Evolutionary conservation across 139 green algal genomes (phyloP).

Genomic region (Pseudopediastrum boryanum): DNA sequence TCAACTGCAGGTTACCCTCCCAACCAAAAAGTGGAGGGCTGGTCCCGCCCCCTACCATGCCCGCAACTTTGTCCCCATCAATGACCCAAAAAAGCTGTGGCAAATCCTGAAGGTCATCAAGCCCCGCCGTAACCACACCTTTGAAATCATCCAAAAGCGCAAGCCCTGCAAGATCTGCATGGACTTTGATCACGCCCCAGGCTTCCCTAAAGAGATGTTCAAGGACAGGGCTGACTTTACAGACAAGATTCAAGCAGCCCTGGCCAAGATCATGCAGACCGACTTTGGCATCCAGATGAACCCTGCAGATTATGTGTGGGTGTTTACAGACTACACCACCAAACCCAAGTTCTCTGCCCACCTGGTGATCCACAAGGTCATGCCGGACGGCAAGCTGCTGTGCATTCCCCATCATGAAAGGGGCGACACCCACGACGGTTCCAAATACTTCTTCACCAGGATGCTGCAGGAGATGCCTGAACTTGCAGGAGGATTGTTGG

Average conservation of each 20-base stretch:
- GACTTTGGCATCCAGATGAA: background rate
- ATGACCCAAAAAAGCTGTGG: too few species aligned
- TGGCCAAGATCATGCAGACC: background rate
- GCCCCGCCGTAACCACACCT: background rate
- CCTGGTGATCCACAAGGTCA: background rate
- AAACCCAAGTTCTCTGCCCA: slow-evolving; percentile 1
- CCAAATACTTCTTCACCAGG: slow-evolving; percentile 1
- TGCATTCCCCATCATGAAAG: background rate
- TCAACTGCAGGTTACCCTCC: too few species aligned
- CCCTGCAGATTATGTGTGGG: background rate
- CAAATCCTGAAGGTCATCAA: too few species aligned
- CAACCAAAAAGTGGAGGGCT: too few species aligned
- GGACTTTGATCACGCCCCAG: background rate
- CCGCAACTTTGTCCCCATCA: too few species aligned
- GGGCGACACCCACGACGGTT: background rate
- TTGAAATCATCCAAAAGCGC: slow-evolving; percentile 1
- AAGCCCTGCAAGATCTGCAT: slow-evolving; percentile 7
- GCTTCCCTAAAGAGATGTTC: slow-evolving; percentile 5
- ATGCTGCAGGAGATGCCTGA: slow-evolving; percentile 6
- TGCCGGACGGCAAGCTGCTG: background rate
- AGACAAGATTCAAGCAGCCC: background rate
- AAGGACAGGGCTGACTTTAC: background rate
- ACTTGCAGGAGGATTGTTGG: background rate
- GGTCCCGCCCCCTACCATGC: too few species aligned
- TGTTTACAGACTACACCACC: background rate